A percentile compares a stretch with the other conserved stretches of the same genome.
Evolutionary conservation across 257 asterid species (phyloP).

Genomic region (Nicotiana benthamiana): DNA sequence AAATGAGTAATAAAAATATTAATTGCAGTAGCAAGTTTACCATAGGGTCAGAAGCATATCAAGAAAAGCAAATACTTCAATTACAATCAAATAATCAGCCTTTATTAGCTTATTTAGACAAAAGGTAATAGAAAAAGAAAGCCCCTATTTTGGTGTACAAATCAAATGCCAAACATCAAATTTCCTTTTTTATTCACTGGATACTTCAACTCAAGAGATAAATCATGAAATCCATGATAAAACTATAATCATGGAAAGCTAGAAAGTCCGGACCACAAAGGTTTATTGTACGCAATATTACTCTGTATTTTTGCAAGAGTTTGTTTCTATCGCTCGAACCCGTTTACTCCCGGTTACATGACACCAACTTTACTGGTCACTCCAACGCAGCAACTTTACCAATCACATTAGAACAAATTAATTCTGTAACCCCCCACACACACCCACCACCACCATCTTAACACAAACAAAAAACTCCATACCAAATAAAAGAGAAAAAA

Average conservation of each 20-base stretch:
- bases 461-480: not conserved
- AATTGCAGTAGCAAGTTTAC: not conserved
- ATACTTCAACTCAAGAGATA: not conserved
- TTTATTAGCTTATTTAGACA: not conserved
- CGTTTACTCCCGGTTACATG: too few species aligned
- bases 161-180: not conserved
- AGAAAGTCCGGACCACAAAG: too few species aligned
- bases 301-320: too few species aligned
- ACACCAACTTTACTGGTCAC: too few species aligned
- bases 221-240: not conserved
- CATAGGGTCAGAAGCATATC: not conserved
- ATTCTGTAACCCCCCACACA: not conserved
- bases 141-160: not conserved
- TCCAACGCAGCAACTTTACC: too few species aligned
- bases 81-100: not conserved
- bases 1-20: not conserved
- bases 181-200: not conserved
- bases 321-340: too few species aligned
- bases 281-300: too few species aligned
- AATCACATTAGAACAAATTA: too few species aligned
- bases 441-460: not conserved
- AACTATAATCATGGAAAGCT: not conserved
- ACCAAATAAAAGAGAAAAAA: too few species aligned
- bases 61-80: not conserved
- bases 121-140: not conserved